Base-by-base conservation (phyloP, 2,329 filamentous ascomycete species). In the Aureobasidium sp. region DNA sequence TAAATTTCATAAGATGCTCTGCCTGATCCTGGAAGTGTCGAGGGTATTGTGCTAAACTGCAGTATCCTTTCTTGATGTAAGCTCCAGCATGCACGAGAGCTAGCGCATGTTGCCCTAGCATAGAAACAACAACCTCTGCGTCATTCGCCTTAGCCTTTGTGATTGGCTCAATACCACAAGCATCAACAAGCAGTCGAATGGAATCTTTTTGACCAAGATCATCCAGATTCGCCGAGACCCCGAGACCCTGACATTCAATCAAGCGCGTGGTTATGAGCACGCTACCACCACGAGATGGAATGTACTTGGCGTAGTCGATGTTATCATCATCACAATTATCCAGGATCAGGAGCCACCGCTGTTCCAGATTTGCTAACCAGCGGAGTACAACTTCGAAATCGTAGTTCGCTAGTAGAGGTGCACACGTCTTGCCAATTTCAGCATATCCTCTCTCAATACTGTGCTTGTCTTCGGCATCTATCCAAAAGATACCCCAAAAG, bases 401-500 rank as follows among this genome's bases (percentile, higher is more conserved):
- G 27, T 5, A 9, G 10, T 20, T 15, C 10, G 5, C 2, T 5
- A 55, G 24, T n/a, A 24, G 15, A 5, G 37, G 37, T 5, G 27
- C 32, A 5, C 65, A 61, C 12, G 17, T 7, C 2, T 17, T 37
- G 5, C 70, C 68, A 27, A 73, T 65, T 5, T 63, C 61, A 0
- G 67, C 24, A 56, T 72, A 73, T 9, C 60, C 66, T 20, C 55
- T 59, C 55, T 70, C 66, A 10, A 71, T 70, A 13, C 61, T 65
- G n/a, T 48, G 51, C 0, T 29, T 6, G 39, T 63, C 70, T 64
- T 67, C 65, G 5, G 68, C 69, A 47, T 73, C 69, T 20, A 73
- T 65, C 69, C 67, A 73, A 52, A 72, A 73, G 17, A 74, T 56
- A 27, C 70, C 71, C 71, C 70, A 73, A 56, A 71, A 52, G 12